phyloP scores from a whole-genome alignment of 345 rosid genomes.

The Brassica napus region DNA sequence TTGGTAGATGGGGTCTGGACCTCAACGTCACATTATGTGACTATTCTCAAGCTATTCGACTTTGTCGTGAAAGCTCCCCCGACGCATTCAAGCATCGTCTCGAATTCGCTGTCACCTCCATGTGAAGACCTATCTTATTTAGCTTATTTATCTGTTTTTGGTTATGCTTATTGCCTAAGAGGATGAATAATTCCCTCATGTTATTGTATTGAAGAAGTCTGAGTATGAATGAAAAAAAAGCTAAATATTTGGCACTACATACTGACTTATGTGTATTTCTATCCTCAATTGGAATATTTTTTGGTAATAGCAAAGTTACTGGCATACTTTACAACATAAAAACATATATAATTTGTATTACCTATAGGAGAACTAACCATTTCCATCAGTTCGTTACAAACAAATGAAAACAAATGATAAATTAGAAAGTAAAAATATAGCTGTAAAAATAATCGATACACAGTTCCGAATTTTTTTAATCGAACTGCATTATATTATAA shows the following conservation, averaged over 20 bases:
- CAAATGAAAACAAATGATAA: not conserved
- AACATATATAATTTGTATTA: not conserved
- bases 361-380: not conserved
- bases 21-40: too few species aligned
- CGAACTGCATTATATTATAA: slow-evolving; percentile 1
- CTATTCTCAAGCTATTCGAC: too few species aligned
- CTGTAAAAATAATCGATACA: not conserved
- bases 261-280: not conserved
- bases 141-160: too few species aligned
- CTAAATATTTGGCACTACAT: not conserved
- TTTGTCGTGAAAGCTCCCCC: too few species aligned
- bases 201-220: too few species aligned
- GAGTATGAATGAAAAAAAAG: too few species aligned
- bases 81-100: too few species aligned
- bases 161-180: too few species aligned
- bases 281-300: not conserved
- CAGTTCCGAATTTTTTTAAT: not conserved
- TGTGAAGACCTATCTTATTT: too few species aligned
- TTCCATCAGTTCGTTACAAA: not conserved
- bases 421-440: not conserved
- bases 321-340: slow-evolving; percentile 16
- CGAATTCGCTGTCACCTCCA: too few species aligned
- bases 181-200: too few species aligned
- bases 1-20: too few species aligned
- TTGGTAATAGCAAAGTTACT: slow-evolving; percentile 16